These are phyloP conservation scores for Knoxia roxburghii DNA, from an alignment of 257 asterid species.

Conservation along the genomic window DNA sequence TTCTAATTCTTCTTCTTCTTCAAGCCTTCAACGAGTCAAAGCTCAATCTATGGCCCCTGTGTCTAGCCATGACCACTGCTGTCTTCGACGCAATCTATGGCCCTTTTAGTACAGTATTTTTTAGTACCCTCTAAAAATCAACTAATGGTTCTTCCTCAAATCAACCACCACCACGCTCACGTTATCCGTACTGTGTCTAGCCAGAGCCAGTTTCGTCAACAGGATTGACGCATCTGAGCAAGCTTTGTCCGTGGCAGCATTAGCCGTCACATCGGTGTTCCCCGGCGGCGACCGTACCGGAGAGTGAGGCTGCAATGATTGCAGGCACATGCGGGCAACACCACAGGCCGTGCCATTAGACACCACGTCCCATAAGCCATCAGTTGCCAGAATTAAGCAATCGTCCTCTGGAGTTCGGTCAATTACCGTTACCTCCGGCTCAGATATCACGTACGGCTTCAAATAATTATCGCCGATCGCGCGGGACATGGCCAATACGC, in stretches of 20 bases:
- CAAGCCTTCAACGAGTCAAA: no score
- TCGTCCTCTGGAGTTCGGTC: slow-evolving; percentile 66
- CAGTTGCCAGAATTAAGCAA: slow-evolving; percentile 77
- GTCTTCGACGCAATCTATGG: no score
- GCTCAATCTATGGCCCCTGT: no score
- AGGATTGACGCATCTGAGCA: slow-evolving; percentile 93
- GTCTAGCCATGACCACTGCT: no score
- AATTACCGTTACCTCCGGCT: slow-evolving; percentile 76
- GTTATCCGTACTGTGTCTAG: slow-evolving; percentile 78
- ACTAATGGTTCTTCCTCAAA: slow-evolving; percentile 43
- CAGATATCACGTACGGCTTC: slow-evolving; percentile 81
- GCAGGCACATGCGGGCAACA: slow-evolving; percentile 86
- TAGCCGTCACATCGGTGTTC: slow-evolving; percentile 29
- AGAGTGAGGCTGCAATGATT: slow-evolving; percentile 43
- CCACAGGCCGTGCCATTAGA: slow-evolving; percentile 88
- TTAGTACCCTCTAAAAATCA: no score
- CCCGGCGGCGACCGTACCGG: slow-evolving; percentile 55
- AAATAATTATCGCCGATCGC: slow-evolving; percentile 68
- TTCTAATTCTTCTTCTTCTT: no score
- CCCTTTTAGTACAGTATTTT: no score
- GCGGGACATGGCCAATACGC: slow-evolving; percentile 85
- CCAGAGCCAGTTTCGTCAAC: slow-evolving; percentile 84
- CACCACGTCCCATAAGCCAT: slow-evolving; percentile 93
- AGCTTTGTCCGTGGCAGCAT: slow-evolving; percentile 56
- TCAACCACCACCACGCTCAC: slow-evolving; percentile 86